Conservation (phyloP, 2,329 filamentous ascomycete genomes). For the Chaetomiaceae sp. region DNA sequence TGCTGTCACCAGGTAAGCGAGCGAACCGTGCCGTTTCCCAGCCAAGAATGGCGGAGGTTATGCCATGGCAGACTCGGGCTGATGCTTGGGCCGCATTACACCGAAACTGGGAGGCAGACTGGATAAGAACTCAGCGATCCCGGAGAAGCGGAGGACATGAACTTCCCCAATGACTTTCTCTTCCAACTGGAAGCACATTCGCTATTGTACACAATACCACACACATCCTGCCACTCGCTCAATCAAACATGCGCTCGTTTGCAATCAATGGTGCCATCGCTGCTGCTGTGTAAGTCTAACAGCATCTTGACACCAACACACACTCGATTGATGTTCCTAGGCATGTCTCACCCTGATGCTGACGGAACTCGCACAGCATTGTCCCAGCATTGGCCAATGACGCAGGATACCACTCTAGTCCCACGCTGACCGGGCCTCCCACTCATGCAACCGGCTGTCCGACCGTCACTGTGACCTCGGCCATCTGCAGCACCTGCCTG, state of each 20-base stretch:
- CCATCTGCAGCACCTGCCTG: conserved; percentile 17
- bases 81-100: no score
- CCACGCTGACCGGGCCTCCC: background rate
- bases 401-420: background rate
- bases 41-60: background rate
- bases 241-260: conserved; percentile 6
- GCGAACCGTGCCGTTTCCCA: background rate
- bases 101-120: no score
- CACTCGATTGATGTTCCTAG: no score
- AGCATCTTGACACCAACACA: no score
- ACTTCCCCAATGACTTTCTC: background rate
- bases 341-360: background rate
- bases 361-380: conserved; percentile 3
- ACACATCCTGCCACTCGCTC: conserved; percentile 4
- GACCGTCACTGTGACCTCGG: conserved; percentile 17
- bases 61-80: no score
- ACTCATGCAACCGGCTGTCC: conserved; percentile 13
- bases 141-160: background rate
- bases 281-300: conserved; percentile 7
- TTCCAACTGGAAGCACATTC: conserved; percentile 3
- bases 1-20: background rate
- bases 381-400: background rate
- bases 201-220: background rate
- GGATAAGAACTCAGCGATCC: background rate
- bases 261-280: conserved; percentile 1